A percentile compares a stretch with the other conserved stretches of the same genome.
Evolutionary conservation across 2,329 filamentous ascomycete genomes (phyloP).

Genomic region (Amphichorda felina): DNA sequence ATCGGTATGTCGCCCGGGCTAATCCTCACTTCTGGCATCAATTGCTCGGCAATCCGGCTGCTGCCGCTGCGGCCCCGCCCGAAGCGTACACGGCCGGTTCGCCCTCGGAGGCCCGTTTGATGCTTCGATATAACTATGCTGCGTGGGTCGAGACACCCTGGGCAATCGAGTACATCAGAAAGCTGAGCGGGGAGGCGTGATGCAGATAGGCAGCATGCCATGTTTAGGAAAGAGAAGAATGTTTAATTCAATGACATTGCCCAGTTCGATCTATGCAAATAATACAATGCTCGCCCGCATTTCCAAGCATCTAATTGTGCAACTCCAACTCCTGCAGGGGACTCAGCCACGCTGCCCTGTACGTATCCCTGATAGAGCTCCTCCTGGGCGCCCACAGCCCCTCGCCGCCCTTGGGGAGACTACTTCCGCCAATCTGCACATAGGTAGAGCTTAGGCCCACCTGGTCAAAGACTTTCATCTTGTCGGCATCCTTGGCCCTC

Average conservation of each 20-base stretch:
- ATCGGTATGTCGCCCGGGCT: neutral
- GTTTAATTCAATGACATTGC: too few species aligned
- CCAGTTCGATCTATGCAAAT: too few species aligned
- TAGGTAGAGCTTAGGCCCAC: constrained; percentile 1
- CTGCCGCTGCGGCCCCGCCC: neutral
- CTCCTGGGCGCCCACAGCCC: constrained; percentile 2
- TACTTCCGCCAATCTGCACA: neutral
- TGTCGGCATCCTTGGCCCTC: neutral
- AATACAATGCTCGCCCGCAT: too few species aligned
- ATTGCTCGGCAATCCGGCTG: neutral
- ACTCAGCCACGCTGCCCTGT: neutral
- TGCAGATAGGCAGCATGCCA: too few species aligned
- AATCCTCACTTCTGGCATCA: neutral
- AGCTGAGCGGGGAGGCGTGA: too few species aligned
- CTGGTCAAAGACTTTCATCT: neutral
- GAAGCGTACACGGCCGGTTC: neutral
- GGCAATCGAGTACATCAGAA: too few species aligned
- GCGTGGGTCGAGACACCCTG: neutral
- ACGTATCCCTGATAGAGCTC: constrained; percentile 1
- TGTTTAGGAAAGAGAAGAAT: too few species aligned
- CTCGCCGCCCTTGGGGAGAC: constrained; percentile 1
- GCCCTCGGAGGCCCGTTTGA: neutral
- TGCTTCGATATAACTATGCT: neutral
- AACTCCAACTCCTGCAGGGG: neutral
- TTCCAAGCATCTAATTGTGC: too few species aligned